Evolutionary conservation across 495 filamentous ascomycete genomes (phyloP).

Genomic region (Neurospora sp.): DNA sequence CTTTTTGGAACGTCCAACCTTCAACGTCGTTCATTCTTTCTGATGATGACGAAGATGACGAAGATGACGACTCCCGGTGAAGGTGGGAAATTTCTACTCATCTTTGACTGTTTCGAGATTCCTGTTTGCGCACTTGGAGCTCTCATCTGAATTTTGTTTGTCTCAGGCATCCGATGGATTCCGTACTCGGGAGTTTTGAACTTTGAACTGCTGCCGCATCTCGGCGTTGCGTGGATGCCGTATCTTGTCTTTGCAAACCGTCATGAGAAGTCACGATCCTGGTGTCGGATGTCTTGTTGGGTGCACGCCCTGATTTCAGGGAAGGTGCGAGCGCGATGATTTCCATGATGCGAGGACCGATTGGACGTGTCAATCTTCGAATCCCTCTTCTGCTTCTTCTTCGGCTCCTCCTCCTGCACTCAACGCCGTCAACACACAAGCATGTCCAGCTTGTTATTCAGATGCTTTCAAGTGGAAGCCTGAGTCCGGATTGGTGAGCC

Average conservation of each 20-base stretch:
- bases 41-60: not conserved
- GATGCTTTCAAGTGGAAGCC: not conserved
- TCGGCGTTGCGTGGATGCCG: not conserved
- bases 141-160: not conserved
- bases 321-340: not conserved
- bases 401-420: not conserved
- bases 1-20: not conserved
- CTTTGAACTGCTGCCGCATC: not conserved
- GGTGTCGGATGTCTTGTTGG: not conserved
- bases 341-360: not conserved
- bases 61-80: not conserved
- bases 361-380: not conserved
- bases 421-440: not conserved
- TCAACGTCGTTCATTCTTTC: not conserved
- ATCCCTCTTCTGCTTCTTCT: not conserved
- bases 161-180: not conserved
- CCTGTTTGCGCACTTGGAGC: not conserved
- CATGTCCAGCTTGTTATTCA: not conserved
- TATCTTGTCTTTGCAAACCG: not conserved
- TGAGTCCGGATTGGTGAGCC: not conserved
- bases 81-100: not conserved
- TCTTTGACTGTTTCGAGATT: not conserved
- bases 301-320: not conserved
- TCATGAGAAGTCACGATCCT: not conserved
- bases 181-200: not conserved